Percentiles rank a stretch among this genome's conserved stretches.
phyloP scores from a whole-genome alignment of 2,329 filamentous ascomycete species.

The Scortechinia acanthostroma region DNA sequence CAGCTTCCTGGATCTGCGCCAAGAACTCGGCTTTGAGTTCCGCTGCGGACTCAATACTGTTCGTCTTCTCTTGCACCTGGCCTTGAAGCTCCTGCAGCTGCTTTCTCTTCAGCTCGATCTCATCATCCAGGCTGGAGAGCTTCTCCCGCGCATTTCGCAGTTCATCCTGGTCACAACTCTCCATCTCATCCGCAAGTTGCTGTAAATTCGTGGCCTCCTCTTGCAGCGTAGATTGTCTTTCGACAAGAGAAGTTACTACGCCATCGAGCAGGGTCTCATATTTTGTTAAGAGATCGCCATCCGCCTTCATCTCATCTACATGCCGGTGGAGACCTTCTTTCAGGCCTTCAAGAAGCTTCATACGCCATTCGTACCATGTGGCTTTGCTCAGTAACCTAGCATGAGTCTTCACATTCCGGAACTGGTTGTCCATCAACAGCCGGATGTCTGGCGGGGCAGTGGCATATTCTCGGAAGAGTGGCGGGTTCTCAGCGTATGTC shows the following conservation, averaged over 20 bases:
- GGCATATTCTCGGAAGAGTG: conserved; percentile 65
- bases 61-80: conserved; percentile 47
- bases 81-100: conserved; percentile 43
- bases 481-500: conserved; percentile 60
- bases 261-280: conserved; percentile 46
- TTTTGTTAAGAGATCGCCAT: conserved; percentile 43
- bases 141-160: conserved; percentile 46
- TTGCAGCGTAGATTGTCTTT: conserved; percentile 40
- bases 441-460: conserved; percentile 56
- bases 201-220: conserved; percentile 43
- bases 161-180: conserved; percentile 56
- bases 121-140: conserved; percentile 41
- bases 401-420: conserved; percentile 68
- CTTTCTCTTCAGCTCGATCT: conserved; percentile 46
- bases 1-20: conserved; percentile 58
- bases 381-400: conserved; percentile 64
- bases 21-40: conserved; percentile 49
- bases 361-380: conserved; percentile 71
- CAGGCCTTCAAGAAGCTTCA: conserved; percentile 52
- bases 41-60: conserved; percentile 39
- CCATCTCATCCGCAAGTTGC: conserved; percentile 46
- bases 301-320: conserved; percentile 49
- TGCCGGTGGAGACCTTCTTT: conserved; percentile 57
- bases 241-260: conserved; percentile 42
- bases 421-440: conserved; percentile 63